Evolutionary conservation across 1,139 yeast genomes (phyloP).

Genomic region (Candida tropicalis): DNA sequence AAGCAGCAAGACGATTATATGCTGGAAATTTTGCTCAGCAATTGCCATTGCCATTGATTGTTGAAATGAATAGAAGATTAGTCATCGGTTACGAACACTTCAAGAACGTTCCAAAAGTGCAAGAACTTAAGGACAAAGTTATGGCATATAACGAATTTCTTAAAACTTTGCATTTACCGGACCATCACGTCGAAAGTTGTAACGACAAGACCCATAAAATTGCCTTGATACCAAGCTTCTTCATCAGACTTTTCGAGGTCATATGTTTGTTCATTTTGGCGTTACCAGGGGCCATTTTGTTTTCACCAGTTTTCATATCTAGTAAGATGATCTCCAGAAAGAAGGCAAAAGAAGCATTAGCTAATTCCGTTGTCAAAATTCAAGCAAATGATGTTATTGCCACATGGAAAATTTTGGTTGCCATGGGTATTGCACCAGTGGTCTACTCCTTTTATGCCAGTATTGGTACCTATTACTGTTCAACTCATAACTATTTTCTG

Average conservation of each 20-base stretch:
- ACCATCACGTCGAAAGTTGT: slow-evolving; percentile 83
- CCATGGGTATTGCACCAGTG: slow-evolving; percentile 87
- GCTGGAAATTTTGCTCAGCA: slow-evolving; percentile 70
- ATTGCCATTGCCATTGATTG: slow-evolving; percentile 78
- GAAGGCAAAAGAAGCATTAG: slow-evolving; percentile 79
- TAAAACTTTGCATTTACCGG: slow-evolving; percentile 74
- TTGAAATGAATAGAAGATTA: slow-evolving; percentile 87
- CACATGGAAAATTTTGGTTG: slow-evolving; percentile 91
- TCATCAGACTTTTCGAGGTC: slow-evolving; percentile 58
- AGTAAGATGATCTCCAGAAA: slow-evolving; percentile 69
- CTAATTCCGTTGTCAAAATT: slow-evolving; percentile 87
- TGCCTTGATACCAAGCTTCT: slow-evolving; percentile 46
- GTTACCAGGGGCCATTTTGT: slow-evolving; percentile 81
- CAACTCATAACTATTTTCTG: slow-evolving; percentile 24
- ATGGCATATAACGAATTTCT: slow-evolving; percentile 68
- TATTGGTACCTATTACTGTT: slow-evolving; percentile 57
- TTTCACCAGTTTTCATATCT: slow-evolving; percentile 85
- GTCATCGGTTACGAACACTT: slow-evolving; percentile 76
- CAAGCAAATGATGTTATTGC: slow-evolving; percentile 92
- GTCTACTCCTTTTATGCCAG: slow-evolving; percentile 80
- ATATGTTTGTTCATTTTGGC: slow-evolving; percentile 60
- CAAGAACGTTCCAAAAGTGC: slow-evolving; percentile 71
- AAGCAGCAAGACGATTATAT: slow-evolving; percentile 89
- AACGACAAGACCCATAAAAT: slow-evolving; percentile 45
- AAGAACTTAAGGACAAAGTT: slow-evolving; percentile 60